A percentile compares a stretch with the other conserved stretches of the same genome.
phyloP scores from a whole-genome alignment of 805 yeast species.

The Naumovozyma castellii region DNA sequence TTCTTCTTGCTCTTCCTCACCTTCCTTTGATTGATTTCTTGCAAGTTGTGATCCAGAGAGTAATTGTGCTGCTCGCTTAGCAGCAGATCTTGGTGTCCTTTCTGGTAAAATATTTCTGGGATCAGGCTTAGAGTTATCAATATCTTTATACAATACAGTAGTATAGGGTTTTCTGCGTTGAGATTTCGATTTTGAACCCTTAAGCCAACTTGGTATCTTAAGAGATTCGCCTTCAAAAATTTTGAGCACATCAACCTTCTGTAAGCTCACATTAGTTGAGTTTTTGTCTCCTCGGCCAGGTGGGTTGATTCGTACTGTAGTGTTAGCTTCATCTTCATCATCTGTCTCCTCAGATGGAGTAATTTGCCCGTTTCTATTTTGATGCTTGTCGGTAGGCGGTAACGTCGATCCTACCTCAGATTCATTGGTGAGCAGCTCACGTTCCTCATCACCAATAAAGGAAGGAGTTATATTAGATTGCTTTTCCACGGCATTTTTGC shows the following conservation, averaged over 20 bases:
- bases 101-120: constrained; percentile 25
- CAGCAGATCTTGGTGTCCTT: constrained; percentile 24
- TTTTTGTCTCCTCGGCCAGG: constrained; percentile 4
- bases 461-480: neutral
- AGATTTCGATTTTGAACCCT: constrained; percentile 6
- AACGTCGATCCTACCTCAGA: too few species aligned
- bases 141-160: constrained; percentile 22
- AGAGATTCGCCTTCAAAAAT: constrained; percentile 20
- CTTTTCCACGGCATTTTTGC: too few species aligned
- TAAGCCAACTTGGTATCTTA: constrained; percentile 15
- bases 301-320: constrained; percentile 12
- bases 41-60: constrained; percentile 9
- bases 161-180: constrained; percentile 21
- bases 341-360: too few species aligned
- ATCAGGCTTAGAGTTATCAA: constrained; percentile 26
- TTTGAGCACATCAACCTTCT: constrained; percentile 21
- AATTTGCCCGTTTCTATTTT: too few species aligned
- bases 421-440: too few species aligned
- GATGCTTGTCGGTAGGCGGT: too few species aligned
- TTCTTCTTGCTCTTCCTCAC: constrained; percentile 9
- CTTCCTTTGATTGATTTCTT: constrained; percentile 4
- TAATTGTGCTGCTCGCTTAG: constrained; percentile 23
- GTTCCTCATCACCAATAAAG: too few species aligned
- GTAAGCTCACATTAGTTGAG: constrained; percentile 17
- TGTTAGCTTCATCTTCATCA: constrained; percentile 11